Base-by-base conservation (phyloP, 2,329 filamentous ascomycete genomes). In the Chrysosporium keratinophilum region DNA sequence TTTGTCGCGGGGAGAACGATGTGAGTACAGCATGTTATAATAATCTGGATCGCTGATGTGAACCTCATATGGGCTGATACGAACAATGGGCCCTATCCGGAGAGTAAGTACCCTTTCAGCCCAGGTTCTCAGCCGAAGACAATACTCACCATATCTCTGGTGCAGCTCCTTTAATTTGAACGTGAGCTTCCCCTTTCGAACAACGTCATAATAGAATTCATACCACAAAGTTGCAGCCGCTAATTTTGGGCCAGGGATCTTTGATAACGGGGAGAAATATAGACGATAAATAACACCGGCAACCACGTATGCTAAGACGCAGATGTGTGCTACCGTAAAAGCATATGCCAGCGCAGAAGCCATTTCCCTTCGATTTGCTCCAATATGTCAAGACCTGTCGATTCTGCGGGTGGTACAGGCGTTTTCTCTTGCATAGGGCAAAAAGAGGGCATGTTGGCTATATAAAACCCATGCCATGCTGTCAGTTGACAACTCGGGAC, bases 141-240 rank as follows among this genome's bases (percentile, higher is more conserved):
- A 12, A 5, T 41, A 53, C 57, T 54, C 14, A 59, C 67, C 66
- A 56, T 69, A 65, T 57, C 62, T 60, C 50, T 65, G 47, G 52
- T 67, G 63, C 58, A 67, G 62, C 15, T 60, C 57, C 43, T 64
- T 61, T 41, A 66, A 64, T 40, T 64, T 60, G 50, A 62, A 65
- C 7, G 64, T 60, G 47, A 66, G 66, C 20, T 57, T 56, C 10
- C 63, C 62, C 41, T 60, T 59, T 15, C 57, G 52, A 23, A 63
- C 50, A 14, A 59, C 59, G 41, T 65, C 63, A 39, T 62, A 64
- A 57, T 65, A 65, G 40, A 61, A 62, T 47, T 64, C 63, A 52
- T 65, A 60, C 61, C 61, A 62, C 23, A 57, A 43, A 10, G 58
- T 63, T 20, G 58, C 51, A 12, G 61, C 62, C 1, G 62, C 62